These are phyloP conservation scores for Rhizopogon rudus DNA, from an alignment of 768 basidiomycete species.

Conservation along the genomic window DNA sequence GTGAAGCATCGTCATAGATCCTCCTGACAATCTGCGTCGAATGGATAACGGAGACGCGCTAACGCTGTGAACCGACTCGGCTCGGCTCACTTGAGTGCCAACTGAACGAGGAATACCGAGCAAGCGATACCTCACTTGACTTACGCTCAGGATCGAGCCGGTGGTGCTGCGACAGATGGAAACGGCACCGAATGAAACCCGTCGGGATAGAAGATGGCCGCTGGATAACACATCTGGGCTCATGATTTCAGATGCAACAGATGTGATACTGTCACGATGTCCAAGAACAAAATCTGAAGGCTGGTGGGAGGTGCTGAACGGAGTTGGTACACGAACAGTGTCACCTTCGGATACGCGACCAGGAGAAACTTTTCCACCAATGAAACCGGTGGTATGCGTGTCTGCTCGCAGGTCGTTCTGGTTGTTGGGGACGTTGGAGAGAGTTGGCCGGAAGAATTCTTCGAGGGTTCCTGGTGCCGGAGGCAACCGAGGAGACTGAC, in stretches of 20 bases:
- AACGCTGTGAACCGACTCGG: not conserved
- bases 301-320: not conserved
- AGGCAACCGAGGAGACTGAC: not conserved
- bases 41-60: not conserved
- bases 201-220: not conserved
- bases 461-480: not conserved
- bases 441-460: not conserved
- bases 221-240: not conserved
- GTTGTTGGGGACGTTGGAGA: not conserved
- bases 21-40: conserved; percentile 5
- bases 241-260: not conserved
- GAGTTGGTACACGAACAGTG: not conserved
- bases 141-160: not conserved
- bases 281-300: not conserved
- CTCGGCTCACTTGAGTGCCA: not conserved
- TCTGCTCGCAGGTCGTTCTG: not conserved
- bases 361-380: not conserved
- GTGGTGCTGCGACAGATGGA: not conserved
- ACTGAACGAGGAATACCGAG: not conserved
- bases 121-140: not conserved
- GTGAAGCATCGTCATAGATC: conserved; percentile 4
- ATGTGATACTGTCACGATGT: not conserved
- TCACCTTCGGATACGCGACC: not conserved
- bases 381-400: not conserved
- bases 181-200: not conserved